Evolutionary conservation across 1,284 basidiomycete genomes (phyloP).

Genomic region (Polyporus tsugae): DNA sequence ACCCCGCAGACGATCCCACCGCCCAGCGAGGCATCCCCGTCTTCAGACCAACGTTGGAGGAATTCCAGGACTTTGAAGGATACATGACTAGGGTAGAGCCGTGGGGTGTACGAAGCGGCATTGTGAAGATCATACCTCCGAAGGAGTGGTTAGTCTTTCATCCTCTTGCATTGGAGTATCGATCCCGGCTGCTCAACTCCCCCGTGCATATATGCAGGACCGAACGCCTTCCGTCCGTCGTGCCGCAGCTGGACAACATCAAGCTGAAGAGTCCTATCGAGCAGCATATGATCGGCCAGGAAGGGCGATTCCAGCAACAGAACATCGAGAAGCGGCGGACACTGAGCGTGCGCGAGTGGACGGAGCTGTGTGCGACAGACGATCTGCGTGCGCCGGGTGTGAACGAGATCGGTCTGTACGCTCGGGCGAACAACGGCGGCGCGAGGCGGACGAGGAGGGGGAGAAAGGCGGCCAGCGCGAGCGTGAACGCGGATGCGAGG

Average conservation of each 20-base stretch:
- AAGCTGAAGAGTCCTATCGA: constrained; percentile 90
- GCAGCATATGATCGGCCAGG: constrained; percentile 88
- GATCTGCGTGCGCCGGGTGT: constrained; percentile 75
- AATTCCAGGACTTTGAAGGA: constrained; percentile 88
- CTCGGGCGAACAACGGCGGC: constrained; percentile 46
- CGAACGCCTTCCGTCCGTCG: constrained; percentile 73
- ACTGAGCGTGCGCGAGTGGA: constrained; percentile 89
- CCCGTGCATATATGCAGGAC: constrained; percentile 59
- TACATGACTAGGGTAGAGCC: constrained; percentile 87
- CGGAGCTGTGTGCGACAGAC: constrained; percentile 77
- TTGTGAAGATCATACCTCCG: constrained; percentile 94
- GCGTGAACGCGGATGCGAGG: constrained; percentile 10
- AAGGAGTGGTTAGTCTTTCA: constrained; percentile 81
- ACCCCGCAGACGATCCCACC: constrained; percentile 85
- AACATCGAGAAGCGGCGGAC: constrained; percentile 90
- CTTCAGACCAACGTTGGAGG: constrained; percentile 90
- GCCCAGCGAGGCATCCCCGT: constrained; percentile 92
- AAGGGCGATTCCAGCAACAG: constrained; percentile 89
- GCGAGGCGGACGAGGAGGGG: constrained; percentile 37
- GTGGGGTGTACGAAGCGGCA: constrained; percentile 90
- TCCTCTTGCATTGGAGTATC: constrained; percentile 4
- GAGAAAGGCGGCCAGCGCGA: constrained; percentile 34
- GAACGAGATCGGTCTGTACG: constrained; percentile 68
- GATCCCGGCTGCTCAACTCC: constrained; percentile 15
- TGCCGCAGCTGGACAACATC: constrained; percentile 72